phyloP scores from a whole-genome alignment of 257 asterid species.

The Fraxinus quadrangulata region DNA sequence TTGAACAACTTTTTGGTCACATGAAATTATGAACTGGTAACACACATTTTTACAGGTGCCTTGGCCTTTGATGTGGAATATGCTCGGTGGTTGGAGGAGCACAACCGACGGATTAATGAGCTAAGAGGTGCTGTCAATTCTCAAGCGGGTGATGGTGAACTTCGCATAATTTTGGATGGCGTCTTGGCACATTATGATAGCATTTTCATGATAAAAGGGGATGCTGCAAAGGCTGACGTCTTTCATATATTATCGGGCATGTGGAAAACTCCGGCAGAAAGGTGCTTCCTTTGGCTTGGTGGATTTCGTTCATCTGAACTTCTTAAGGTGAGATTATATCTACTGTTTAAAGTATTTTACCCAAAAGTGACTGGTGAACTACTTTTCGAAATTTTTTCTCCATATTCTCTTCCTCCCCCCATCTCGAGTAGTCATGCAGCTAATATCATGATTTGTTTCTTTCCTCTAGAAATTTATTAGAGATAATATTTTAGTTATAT shows the following conservation, averaged over 20 bases:
- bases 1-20: background rate
- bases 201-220: conserved; percentile 75
- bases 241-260: conserved; percentile 89
- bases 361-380: background rate
- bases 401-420: background rate
- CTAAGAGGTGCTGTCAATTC: conserved; percentile 86
- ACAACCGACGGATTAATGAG: conserved; percentile 68
- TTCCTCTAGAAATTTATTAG: background rate
- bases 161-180: conserved; percentile 79
- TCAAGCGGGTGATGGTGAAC: conserved; percentile 92
- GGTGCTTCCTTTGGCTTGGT: conserved; percentile 96
- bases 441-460: background rate
- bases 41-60: conserved; percentile 54
- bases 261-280: conserved; percentile 95
- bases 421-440: background rate
- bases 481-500: background rate
- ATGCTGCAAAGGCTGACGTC: conserved; percentile 81
- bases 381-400: background rate
- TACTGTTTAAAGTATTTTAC: conserved; percentile 1
- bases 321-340: conserved; percentile 52
- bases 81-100: conserved; percentile 87
- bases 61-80: conserved; percentile 88
- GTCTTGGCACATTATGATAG: conserved; percentile 72
- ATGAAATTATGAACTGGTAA: conserved; percentile 6
- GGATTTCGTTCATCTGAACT: conserved; percentile 89